Evolutionary conservation across 345 rosid species (phyloP).

Genomic region (Citrus reticulata): DNA sequence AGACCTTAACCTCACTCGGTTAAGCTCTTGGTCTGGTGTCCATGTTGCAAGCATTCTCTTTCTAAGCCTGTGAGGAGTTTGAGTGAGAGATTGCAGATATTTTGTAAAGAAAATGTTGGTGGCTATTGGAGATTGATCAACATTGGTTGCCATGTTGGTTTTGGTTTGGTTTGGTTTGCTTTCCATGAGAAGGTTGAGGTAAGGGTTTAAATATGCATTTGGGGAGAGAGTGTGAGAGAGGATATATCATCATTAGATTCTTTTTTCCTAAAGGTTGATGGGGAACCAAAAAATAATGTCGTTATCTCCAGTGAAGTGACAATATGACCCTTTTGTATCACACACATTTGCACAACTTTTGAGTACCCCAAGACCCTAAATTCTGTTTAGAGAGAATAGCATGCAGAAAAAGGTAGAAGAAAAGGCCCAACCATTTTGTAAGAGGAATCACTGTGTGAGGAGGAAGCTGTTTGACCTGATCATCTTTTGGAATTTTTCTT

Average conservation of each 20-base stretch:
- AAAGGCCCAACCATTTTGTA: slow-evolving; percentile 28
- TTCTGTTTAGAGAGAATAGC: slow-evolving; percentile 34
- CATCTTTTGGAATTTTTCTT: slow-evolving; percentile 34
- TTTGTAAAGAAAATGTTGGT: slow-evolving; percentile 25
- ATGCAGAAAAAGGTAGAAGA: slow-evolving; percentile 29
- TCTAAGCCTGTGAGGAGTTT: slow-evolving; percentile 78
- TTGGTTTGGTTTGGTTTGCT: slow-evolving; percentile 10
- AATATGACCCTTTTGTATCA: not conserved
- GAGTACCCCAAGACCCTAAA: slow-evolving; percentile 24
- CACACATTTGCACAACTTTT: slow-evolving; percentile 21
- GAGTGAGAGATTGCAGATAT: slow-evolving; percentile 66
- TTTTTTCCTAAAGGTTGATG: slow-evolving; percentile 27
- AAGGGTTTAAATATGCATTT: slow-evolving; percentile 34
- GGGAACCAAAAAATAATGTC: slow-evolving; percentile 27
- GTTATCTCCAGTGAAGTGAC: slow-evolving; percentile 21
- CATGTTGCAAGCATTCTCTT: slow-evolving; percentile 89
- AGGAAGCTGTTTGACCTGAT: slow-evolving; percentile 43
- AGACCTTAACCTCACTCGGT: slow-evolving; percentile 81
- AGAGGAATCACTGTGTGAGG: slow-evolving; percentile 30
- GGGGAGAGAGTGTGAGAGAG: slow-evolving; percentile 2
- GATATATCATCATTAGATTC: slow-evolving; percentile 20
- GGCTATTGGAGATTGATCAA: slow-evolving; percentile 17
- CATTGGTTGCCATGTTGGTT: slow-evolving; percentile 22
- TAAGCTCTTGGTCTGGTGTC: slow-evolving; percentile 88
- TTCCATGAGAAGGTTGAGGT: slow-evolving; percentile 30